Base-by-base conservation (phyloP, 306 rosid species). In the Trichosanthes truncata region DNA sequence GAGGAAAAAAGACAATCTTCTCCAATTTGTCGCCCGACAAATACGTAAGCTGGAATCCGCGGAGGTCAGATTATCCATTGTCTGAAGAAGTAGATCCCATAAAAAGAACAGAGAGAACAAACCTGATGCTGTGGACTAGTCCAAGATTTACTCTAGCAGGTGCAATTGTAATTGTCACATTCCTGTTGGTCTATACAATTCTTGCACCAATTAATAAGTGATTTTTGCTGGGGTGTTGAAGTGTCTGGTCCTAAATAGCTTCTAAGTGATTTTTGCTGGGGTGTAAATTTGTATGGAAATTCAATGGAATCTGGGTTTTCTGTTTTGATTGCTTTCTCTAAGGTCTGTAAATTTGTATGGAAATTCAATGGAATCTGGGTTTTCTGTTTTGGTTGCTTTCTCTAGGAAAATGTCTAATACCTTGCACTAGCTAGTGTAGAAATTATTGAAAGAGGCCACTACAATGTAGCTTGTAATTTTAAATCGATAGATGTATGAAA, bases 21-120 rank as follows among this genome's bases (percentile, higher is more conserved):
- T 84, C 95, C 0, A 59, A 81, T 53, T 91, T 95, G 81, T 91
- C 92, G 74, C 93, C 97, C 2, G 78, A 91, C 79, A 95, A 95
- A 83, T 95, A 93, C 62, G 99, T 91, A 85, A 93, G 89, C 80
- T 91, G 97, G 97, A 93, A 95, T 57, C 93, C 97, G 7, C 86
- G 83, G 86, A 92, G 83, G 26, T 86, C 94, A 14, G 80, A 90
- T 1, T 92, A 83, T 82, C 97, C 98, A 15, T 65, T 80, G 31
- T 94, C 97, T 55, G 97, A 95, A 79, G 99, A 93, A 83, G 91
- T 89, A 74, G 99, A 95, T 83, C 99, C 97, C 15, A 88, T 95
- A 45, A 92, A 93, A 82, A 91, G 92, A 84, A 74, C 97, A 72
- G 97, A 95, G 90, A 91, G 97, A 85, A 90, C 97, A 48, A 95